Evolutionary conservation across 169 alveolate species (phyloP).

Genomic region (Eimeria sp.): DNA sequence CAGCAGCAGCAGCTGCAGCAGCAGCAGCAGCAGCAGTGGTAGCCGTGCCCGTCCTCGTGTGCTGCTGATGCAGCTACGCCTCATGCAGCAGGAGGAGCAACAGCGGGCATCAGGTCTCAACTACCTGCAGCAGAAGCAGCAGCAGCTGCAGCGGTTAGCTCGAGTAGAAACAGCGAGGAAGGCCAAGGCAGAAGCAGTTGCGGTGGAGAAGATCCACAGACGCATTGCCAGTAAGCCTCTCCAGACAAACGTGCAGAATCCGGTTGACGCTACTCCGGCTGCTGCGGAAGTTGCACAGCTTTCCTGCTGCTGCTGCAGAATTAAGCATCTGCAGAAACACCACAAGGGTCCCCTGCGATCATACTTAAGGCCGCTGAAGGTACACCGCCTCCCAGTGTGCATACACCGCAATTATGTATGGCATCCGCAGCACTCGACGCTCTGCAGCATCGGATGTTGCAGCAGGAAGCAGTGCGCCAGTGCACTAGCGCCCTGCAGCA

Average conservation of each 20-base stretch:
- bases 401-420: conserved; percentile 13
- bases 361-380: neutral
- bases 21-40: conserved; percentile 31
- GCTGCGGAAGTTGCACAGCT: neutral
- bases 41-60: conserved; percentile 50
- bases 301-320: neutral
- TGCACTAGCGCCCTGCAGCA: conserved; percentile 48
- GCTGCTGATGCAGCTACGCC: conserved; percentile 70
- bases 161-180: conserved; percentile 10
- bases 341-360: neutral
- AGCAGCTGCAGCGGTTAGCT: conserved; percentile 59
- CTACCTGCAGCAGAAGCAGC: conserved; percentile 74
- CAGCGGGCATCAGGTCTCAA: conserved; percentile 45
- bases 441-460: conserved; percentile 47
- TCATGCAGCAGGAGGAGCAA: conserved; percentile 56
- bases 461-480: conserved; percentile 46
- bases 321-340: conserved; percentile 1
- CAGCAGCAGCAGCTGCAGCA: conserved; percentile 52
- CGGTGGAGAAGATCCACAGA: conserved; percentile 29
- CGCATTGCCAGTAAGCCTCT: conserved; percentile 31
- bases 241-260: neutral
- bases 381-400: neutral
- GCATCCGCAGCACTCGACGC: conserved; percentile 60
- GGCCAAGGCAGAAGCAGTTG: conserved; percentile 60
- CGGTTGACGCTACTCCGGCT: conserved; percentile 13